These are phyloP conservation scores for Stevia rebaudiana DNA, from an alignment of 140 eudicot genomes.

Conservation along the genomic window DNA sequence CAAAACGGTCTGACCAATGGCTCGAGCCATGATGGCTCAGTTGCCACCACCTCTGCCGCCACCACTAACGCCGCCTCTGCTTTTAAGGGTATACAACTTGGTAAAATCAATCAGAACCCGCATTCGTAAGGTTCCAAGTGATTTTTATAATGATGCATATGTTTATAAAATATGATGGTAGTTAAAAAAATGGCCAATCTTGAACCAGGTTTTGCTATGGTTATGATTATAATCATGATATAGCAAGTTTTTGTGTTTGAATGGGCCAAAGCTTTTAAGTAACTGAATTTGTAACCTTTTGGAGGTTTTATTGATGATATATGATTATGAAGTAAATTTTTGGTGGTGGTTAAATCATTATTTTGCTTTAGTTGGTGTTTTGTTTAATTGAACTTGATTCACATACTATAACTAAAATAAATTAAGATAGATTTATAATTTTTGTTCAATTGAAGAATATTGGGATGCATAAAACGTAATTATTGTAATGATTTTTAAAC, in stretches of 20 bases:
- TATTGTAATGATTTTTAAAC: too few species aligned
- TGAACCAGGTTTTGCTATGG: constrained; percentile 14
- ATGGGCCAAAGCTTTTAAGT: not conserved
- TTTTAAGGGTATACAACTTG: constrained; percentile 32
- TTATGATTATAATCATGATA: constrained; percentile 7
- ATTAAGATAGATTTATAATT: too few species aligned
- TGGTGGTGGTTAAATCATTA: not conserved
- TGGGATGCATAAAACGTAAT: too few species aligned
- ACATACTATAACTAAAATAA: not conserved
- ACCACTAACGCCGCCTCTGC: constrained; percentile 21
- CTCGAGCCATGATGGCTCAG: constrained; percentile 30
- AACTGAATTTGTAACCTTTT: not conserved
- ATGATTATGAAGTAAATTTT: constrained; percentile 2
- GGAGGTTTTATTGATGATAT: constrained; percentile 7
- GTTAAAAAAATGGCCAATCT: not conserved
- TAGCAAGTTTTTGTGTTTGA: constrained; percentile 15
- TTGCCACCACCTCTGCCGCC: not conserved
- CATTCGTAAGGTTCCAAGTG: constrained; percentile 6
- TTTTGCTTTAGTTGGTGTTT: constrained; percentile 4
- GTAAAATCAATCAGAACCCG: constrained; percentile 29
- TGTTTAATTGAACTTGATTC: not conserved
- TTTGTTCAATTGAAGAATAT: too few species aligned
- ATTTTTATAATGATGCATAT: constrained; percentile 6
- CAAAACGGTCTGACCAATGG: constrained; percentile 18
- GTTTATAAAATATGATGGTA: constrained; percentile 22